Evolutionary conservation across 179 eudicot genomes (phyloP), one percentile per base, ranked within the genome.

Genomic region (Carnegiea gigantea): DNA sequence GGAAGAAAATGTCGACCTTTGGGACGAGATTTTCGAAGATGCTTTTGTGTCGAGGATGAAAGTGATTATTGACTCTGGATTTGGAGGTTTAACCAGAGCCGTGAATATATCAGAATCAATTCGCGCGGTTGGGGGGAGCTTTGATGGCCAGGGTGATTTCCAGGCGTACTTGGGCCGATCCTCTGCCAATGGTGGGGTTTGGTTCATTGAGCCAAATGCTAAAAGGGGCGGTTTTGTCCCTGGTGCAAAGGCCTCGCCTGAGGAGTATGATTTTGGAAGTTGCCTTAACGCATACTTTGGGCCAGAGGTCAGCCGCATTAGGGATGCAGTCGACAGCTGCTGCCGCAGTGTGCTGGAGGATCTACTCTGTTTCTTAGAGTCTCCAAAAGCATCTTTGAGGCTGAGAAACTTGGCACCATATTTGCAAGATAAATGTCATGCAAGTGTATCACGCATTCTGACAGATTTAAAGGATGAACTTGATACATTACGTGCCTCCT

Each of bases 1-100:
- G 87, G 97, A 89, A 77, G 95, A 93, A 82, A 92, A 88, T 83
- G 91, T 90, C 33, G 97, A 96, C 77, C 89, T 96, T 6, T 96
- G 98, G 99, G 95, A 96, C 84, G 98, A 94, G 81, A 96, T 93
- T 40, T 96, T 94, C 81, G 99, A 96, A 84, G 93, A 94, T 85
- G 95, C 97, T 74, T 96, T 96, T 86, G 89, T 89, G 72, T 88
- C 83, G 15, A 91, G 99, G 85, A 96, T 96, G 97, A 93, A 91
- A 86, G 86, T 85, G 79, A 87, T 96, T 67, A 83, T 94, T 62
- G 93, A 91, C 65, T 85, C 85, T 4, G 93, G 91, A 54, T 96
- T 86, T 81, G 83, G 88, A 33, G 85, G 86, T 60, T 82, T 96
- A 85, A 84, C 78, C 73, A 83, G 74, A 68, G 77, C 79, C 60